These are phyloP conservation scores for Acacia melanoxylon DNA, from an alignment of 306 rosid species.

Conservation along the genomic window DNA sequence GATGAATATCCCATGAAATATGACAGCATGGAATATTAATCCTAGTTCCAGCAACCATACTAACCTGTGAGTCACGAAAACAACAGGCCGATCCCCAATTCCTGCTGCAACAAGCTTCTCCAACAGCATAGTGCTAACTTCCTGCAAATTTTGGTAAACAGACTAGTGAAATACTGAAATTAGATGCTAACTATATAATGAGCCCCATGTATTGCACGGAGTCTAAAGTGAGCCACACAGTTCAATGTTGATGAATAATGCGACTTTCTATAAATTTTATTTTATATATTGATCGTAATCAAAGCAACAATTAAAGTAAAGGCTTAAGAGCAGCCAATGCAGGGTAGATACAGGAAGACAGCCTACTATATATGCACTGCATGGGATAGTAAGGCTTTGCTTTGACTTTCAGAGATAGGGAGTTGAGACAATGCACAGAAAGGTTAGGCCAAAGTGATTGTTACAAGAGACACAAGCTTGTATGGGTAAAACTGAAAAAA, in stretches of 20 bases:
- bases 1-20: constrained; percentile 9
- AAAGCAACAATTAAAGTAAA: constrained; percentile 10
- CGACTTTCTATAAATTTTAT: not conserved
- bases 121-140: constrained; percentile 92
- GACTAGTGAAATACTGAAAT: constrained; percentile 25
- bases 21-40: not conserved
- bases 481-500: not conserved
- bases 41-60: constrained; percentile 14
- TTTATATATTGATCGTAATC: not conserved
- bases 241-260: not conserved
- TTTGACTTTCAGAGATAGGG: constrained; percentile 13
- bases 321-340: constrained; percentile 15
- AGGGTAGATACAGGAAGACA: constrained; percentile 20
- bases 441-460: constrained; percentile 3
- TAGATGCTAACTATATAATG: constrained; percentile 7
- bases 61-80: constrained; percentile 92
- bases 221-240: not conserved
- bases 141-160: constrained; percentile 54
- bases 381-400: not conserved
- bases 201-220: not conserved
- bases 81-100: constrained; percentile 87
- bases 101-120: constrained; percentile 93
- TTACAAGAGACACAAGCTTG: constrained; percentile 1
- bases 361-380: constrained; percentile 1
- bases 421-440: constrained; percentile 11